Conservation (phyloP, 306 rosid species). For the Senna tora region DNA sequence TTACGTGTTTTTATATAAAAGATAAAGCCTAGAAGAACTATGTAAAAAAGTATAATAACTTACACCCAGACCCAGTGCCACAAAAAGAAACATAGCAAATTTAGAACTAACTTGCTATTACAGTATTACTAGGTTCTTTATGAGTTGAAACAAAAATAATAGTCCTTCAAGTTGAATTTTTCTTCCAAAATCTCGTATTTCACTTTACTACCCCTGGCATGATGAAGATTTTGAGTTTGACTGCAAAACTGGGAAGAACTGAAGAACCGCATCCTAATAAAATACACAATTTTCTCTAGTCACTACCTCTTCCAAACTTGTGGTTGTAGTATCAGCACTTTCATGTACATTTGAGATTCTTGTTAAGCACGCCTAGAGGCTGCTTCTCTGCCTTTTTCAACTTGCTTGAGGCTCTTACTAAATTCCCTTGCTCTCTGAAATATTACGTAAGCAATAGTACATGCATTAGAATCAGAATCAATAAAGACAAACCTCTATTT, state of each 20-base stretch:
- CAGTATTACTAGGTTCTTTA: not conserved
- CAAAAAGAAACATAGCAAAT: not conserved
- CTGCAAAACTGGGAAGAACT: conserved; percentile 40
- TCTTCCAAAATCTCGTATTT: conserved; percentile 34
- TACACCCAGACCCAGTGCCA: not conserved
- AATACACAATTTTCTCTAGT: conserved; percentile 36
- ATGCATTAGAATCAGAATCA: not conserved
- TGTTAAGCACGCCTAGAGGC: conserved; percentile 32
- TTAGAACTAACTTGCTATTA: not conserved
- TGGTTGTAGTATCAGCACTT: conserved; percentile 43
- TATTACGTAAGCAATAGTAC: not conserved
- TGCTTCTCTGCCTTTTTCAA: conserved; percentile 48
- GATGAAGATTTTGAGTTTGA: conserved; percentile 27
- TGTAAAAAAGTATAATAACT: not conserved
- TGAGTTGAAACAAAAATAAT: conserved; percentile 22
- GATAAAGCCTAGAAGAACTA: not conserved
- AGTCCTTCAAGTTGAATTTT: conserved; percentile 20
- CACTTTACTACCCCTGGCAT: conserved; percentile 28
- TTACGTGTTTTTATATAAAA: not conserved
- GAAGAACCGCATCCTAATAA: conserved; percentile 40
- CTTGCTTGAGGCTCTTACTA: conserved; percentile 48
- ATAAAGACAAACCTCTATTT: not conserved
- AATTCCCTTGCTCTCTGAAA: conserved; percentile 62
- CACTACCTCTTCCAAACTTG: conserved; percentile 44
- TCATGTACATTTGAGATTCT: conserved; percentile 39